These are phyloP conservation scores for Citropsis articulata DNA, from an alignment of 345 rosid genomes.

Conservation along the genomic window DNA sequence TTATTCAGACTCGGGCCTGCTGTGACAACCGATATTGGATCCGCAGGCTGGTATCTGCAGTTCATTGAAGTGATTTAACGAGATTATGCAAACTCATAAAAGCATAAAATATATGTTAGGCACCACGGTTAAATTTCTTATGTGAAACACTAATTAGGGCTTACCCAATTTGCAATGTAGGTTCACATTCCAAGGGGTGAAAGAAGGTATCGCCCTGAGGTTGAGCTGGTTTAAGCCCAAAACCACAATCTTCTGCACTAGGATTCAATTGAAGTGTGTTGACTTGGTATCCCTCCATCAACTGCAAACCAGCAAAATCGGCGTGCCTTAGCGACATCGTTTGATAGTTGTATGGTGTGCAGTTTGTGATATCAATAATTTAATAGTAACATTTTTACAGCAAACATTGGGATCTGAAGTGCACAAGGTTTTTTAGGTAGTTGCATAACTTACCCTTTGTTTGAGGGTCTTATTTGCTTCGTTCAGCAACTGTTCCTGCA, in stretches of 20 bases:
- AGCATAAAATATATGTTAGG: no score
- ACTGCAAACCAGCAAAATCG: slow-evolving; percentile 35
- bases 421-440: not conserved
- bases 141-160: not conserved
- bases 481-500: slow-evolving; percentile 70
- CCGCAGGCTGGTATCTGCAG: slow-evolving; percentile 59
- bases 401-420: not conserved
- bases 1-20: slow-evolving; percentile 80
- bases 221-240: slow-evolving; percentile 49
- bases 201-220: slow-evolving; percentile 67
- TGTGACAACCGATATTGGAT: slow-evolving; percentile 48
- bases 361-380: no score
- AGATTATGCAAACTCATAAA: no score
- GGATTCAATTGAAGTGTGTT: slow-evolving; percentile 62
- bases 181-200: slow-evolving; percentile 83
- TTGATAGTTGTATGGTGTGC: not conserved
- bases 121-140: not conserved
- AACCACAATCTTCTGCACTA: slow-evolving; percentile 62
- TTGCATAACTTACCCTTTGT: slow-evolving; percentile 61
- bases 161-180: slow-evolving; percentile 91
- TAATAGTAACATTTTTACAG: not conserved
- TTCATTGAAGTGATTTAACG: not conserved
- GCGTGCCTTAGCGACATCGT: not conserved
- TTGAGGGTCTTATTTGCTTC: slow-evolving; percentile 78
- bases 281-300: slow-evolving; percentile 88